These are phyloP conservation scores for Polygonum maritimum DNA, from an alignment of 148 eudicot genomes.

Conservation along the genomic window DNA sequence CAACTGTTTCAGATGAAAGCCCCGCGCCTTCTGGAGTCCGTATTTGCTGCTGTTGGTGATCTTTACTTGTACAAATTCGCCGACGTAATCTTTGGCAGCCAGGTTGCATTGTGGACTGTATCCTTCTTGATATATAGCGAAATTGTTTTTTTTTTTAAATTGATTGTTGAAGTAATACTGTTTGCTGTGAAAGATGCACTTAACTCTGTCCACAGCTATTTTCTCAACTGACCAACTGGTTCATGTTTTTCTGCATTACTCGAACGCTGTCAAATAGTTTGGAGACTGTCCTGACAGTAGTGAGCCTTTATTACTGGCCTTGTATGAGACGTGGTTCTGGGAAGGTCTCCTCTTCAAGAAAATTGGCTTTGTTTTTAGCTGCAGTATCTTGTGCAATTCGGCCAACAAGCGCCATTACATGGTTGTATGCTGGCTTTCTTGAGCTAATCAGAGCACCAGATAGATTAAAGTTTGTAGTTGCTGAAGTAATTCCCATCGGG, in stretches of 20 bases:
- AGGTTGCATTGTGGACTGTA: slow-evolving; percentile 86
- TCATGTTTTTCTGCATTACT: slow-evolving; percentile 82
- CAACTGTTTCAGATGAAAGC: slow-evolving; percentile 49
- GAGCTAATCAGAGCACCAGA: slow-evolving; percentile 49
- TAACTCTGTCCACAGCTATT: slow-evolving; percentile 60
- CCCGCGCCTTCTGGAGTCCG: slow-evolving; percentile 71
- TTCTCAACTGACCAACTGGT: slow-evolving; percentile 86
- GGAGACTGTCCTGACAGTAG: slow-evolving; percentile 85
- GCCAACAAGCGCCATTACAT: slow-evolving; percentile 86
- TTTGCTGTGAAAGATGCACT: slow-evolving; percentile 25
- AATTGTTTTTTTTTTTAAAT: background rate
- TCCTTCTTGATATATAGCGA: slow-evolving; percentile 34
- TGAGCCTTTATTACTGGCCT: slow-evolving; percentile 86
- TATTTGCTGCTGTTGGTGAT: slow-evolving; percentile 83
- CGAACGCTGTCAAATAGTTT: slow-evolving; percentile 84
- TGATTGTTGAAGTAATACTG: background rate
- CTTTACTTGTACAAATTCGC: slow-evolving; percentile 72
- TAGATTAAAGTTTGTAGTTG: slow-evolving; percentile 50
- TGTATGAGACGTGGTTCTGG: slow-evolving; percentile 50
- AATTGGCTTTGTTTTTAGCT: slow-evolving; percentile 55
- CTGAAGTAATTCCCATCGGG: slow-evolving; percentile 84
- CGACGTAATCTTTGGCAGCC: slow-evolving; percentile 39
- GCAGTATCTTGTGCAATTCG: slow-evolving; percentile 83
- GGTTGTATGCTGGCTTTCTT: slow-evolving; percentile 71
- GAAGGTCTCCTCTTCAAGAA: slow-evolving; percentile 46